Conservation (phyloP, 208 protist genomes). For the Leishmania martiniquensis region DNA sequence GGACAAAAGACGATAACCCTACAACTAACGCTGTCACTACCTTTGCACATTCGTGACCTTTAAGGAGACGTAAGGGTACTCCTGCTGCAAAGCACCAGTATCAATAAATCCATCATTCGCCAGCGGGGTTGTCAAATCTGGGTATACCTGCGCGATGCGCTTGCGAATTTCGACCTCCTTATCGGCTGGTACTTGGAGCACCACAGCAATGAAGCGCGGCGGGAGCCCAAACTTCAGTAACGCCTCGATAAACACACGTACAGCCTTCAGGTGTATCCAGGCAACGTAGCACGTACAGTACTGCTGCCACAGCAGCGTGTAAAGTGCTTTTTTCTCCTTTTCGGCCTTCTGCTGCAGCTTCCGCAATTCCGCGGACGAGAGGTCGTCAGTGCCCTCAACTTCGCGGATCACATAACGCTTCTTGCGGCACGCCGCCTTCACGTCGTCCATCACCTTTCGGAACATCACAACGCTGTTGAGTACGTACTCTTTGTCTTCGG, state of each 20-base stretch:
- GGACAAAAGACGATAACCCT: slow-evolving; percentile 12
- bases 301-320: slow-evolving; percentile 81
- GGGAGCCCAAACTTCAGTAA: slow-evolving; percentile 92
- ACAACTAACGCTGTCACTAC: slow-evolving; percentile 18
- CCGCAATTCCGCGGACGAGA: slow-evolving; percentile 61
- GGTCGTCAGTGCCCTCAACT: slow-evolving; percentile 68
- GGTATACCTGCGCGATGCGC: slow-evolving; percentile 75
- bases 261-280: slow-evolving; percentile 93
- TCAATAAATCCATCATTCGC: slow-evolving; percentile 55
- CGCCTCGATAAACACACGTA: slow-evolving; percentile 92
- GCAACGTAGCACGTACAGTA: slow-evolving; percentile 90
- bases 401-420: slow-evolving; percentile 84
- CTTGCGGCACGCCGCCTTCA: slow-evolving; percentile 79
- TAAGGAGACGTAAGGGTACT: slow-evolving; percentile 87
- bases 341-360: slow-evolving; percentile 78
- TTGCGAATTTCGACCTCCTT: slow-evolving; percentile 82
- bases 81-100: slow-evolving; percentile 73
- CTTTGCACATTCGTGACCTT: slow-evolving; percentile 85
- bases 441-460: slow-evolving; percentile 84
- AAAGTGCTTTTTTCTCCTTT: slow-evolving; percentile 83
- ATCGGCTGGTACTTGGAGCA: slow-evolving; percentile 68
- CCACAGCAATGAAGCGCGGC: slow-evolving; percentile 81
- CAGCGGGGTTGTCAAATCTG: slow-evolving; percentile 58
- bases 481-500: slow-evolving; percentile 88
- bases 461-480: slow-evolving; percentile 93